A percentile compares a stretch with the other conserved stretches of the same genome.
phyloP scores from a whole-genome alignment of 1,139 yeast genomes.

The Debaryomyces coudertii region DNA sequence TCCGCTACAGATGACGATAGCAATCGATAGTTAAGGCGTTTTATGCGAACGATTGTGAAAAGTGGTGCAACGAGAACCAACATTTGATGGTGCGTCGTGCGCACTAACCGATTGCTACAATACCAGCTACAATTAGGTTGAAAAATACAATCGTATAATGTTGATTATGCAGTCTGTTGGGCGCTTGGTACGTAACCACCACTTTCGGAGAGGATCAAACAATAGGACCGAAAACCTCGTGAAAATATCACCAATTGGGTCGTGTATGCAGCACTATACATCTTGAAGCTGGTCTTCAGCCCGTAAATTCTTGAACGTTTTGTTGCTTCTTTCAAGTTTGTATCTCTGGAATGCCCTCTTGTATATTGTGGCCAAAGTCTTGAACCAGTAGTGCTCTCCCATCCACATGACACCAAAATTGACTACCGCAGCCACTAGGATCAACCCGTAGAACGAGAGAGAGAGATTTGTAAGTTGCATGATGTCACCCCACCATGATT shows the following conservation, averaged over 20 bases:
- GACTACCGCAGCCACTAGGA: constrained; percentile 48
- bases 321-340: constrained; percentile 35
- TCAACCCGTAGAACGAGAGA: constrained; percentile 48
- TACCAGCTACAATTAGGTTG: background rate
- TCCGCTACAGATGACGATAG: no score
- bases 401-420: constrained; percentile 55
- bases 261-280: constrained; percentile 9
- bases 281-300: constrained; percentile 20
- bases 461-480: constrained; percentile 77
- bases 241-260: background rate
- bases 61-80: no score
- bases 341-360: constrained; percentile 30
- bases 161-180: background rate
- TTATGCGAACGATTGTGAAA: no score
- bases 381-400: constrained; percentile 45
- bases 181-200: background rate
- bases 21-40: no score
- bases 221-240: background rate
- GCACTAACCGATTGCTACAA: no score
- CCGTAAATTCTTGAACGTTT: constrained; percentile 42
- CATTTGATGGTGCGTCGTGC: no score
- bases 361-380: constrained; percentile 30
- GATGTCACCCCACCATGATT: constrained; percentile 59
- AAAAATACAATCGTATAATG: background rate
- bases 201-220: constrained; percentile 2